Conservation (phyloP, 2,329 filamentous ascomycete genomes). For the Trematosphaeria pertusa region DNA sequence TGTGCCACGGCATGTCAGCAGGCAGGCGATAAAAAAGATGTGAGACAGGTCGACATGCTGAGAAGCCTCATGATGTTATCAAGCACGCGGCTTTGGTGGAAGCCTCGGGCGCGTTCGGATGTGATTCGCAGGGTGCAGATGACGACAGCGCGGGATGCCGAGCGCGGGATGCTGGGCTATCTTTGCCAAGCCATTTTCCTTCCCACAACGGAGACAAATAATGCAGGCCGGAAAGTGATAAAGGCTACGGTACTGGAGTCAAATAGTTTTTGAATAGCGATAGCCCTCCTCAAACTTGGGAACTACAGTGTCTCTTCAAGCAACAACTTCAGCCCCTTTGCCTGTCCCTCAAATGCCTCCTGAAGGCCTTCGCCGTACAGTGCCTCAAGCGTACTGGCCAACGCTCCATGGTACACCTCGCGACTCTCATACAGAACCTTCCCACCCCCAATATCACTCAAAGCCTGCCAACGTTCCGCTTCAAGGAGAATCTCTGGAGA, state of each 20-base stretch:
- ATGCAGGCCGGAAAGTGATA: too few species aligned
- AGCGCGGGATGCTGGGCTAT: background rate
- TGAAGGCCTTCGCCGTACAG: slow-evolving; percentile 27
- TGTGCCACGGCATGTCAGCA: background rate
- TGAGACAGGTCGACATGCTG: slow-evolving; percentile 5
- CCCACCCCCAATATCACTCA: slow-evolving; percentile 31
- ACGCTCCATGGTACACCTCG: slow-evolving; percentile 33
- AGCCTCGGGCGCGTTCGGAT: background rate
- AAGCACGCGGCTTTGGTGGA: slow-evolving; percentile 1
- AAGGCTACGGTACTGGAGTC: too few species aligned
- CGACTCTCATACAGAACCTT: slow-evolving; percentile 39
- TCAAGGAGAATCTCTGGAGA: slow-evolving; percentile 15
- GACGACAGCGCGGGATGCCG: background rate
- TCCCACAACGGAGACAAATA: too few species aligned
- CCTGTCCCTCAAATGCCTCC: slow-evolving; percentile 36
- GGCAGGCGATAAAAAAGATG: background rate
- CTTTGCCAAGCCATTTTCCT: too few species aligned
- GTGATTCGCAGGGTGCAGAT: background rate
- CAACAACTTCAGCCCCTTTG: slow-evolving; percentile 31
- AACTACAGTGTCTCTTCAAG: slow-evolving; percentile 24
- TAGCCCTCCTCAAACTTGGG: too few species aligned
- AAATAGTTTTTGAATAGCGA: too few species aligned
- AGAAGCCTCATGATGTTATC: slow-evolving; percentile 2
- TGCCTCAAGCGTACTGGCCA: slow-evolving; percentile 21
- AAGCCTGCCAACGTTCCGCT: slow-evolving; percentile 37